A percentile compares a stretch with the other conserved stretches of the same genome.
Conservation (phyloP, 2,329 filamentous ascomycete species). For the Fusarium caatingaense region DNA sequence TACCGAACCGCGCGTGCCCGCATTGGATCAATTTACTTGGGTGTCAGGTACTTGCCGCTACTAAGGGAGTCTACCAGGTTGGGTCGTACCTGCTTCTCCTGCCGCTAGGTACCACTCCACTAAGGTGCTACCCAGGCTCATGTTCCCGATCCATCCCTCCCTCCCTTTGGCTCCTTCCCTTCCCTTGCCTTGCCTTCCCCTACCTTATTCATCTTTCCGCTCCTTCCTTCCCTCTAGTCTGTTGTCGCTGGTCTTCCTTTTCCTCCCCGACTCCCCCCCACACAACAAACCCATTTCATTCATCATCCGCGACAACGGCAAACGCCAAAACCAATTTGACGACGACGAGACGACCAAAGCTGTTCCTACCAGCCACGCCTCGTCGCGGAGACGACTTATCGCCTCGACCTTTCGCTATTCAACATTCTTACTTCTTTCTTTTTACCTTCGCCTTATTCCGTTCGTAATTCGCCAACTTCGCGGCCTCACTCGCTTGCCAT, state of each 20-base stretch:
- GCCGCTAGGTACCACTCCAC: background rate
- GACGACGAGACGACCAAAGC: constrained; percentile 43
- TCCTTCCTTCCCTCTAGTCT: constrained; percentile 14
- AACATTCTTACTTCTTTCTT: constrained; percentile 20
- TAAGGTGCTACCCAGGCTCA: constrained; percentile 28
- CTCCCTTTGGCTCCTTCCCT: constrained; percentile 25
- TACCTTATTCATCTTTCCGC: constrained; percentile 4
- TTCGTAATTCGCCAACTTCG: constrained; percentile 39
- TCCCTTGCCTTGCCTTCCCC: background rate
- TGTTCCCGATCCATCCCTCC: constrained; percentile 28
- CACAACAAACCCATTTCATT: constrained; percentile 40
- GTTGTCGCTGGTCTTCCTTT: constrained; percentile 32
- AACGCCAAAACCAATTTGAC: constrained; percentile 33
- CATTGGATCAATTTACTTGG: constrained; percentile 23
- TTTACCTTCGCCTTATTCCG: constrained; percentile 35
- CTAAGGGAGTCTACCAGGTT: constrained; percentile 12
- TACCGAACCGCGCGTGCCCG: constrained; percentile 20
- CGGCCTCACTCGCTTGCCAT: constrained; percentile 40
- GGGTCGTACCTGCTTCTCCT: constrained; percentile 34
- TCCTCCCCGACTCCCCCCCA: constrained; percentile 38
- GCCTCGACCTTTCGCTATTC: constrained; percentile 45
- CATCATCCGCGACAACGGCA: constrained; percentile 42
- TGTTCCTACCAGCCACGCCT: constrained; percentile 38
- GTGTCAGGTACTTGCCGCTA: constrained; percentile 18
- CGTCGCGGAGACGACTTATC: constrained; percentile 45